Evolutionary conservation across 2,329 filamentous ascomycete species (phyloP), one percentile per base, ranked within the genome.

Genomic region (Aspergillus sclerotialis): DNA sequence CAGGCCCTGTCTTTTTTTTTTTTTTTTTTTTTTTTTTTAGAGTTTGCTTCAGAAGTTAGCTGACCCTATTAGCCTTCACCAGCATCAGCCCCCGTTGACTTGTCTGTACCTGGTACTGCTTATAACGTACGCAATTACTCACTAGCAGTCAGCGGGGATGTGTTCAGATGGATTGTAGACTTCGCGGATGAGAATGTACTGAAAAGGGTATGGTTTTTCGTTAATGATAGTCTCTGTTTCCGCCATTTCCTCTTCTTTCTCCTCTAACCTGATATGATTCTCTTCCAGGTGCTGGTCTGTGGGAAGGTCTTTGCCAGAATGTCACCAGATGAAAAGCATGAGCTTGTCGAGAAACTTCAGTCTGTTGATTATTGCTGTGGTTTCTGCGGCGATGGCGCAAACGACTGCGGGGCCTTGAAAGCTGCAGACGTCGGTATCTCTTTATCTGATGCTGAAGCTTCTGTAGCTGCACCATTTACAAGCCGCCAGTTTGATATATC

Each of bases 311-410:
- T 94, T 61, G 93, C 92, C 4, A 83, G 92, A 48, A 98, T 98
- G 92, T 96, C 90, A 2, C 93, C 92, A 0, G 93, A 98, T 56
- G 92, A 98, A 61, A 98, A 98, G 60, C 89, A 95, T 55, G 93
- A 98, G 60, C 70, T 98, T 2, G 88, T 98, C 2, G 92, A 96
- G 60, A 98, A 95, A 59, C 73, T 98, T 3, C 93, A 98, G 58
- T 90, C 84, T 49, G 87, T 98, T 44, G 90, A 89, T 57, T 98
- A 95, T 60, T 94, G 85, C 49, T 86, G 80, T 46, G 92, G 92
- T 17, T 98, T 98, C 64, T 98, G 92, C 52, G 92, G 92, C 28
- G 92, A 98, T 56, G 92, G 92, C 26, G 92, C 92, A 16, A 98
- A 98, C 55, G 92, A 98, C 59, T 98, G 92, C 49, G 92, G 90